Evolutionary conservation across 306 rosid species (phyloP).

Genomic region (Datisca glomerata): DNA sequence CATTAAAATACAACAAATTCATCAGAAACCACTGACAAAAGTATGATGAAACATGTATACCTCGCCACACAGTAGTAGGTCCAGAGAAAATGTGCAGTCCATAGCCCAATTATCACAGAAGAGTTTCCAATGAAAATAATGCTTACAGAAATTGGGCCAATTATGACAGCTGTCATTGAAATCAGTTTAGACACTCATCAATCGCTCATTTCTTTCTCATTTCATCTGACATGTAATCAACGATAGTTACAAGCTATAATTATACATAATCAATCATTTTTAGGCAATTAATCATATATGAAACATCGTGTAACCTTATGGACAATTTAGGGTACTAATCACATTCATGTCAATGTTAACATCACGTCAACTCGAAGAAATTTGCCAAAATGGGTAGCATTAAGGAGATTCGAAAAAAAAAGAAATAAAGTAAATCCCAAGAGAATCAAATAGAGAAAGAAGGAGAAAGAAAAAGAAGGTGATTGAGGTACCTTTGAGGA

Average conservation of each 20-base stretch:
- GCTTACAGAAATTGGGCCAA: slow-evolving; percentile 33
- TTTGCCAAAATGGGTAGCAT: no score
- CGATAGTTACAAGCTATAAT: no score
- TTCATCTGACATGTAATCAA: no score
- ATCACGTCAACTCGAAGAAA: no score
- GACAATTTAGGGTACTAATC: no score
- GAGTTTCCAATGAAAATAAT: slow-evolving; percentile 49
- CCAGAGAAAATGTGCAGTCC: slow-evolving; percentile 67
- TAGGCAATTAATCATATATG: no score
- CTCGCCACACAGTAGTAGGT: slow-evolving; percentile 50
- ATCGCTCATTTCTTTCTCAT: no score
- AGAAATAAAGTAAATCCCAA: neutral
- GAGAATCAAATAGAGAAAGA: neutral
- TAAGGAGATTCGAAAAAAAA: neutral
- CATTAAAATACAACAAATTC: neutral
- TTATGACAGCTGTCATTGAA: slow-evolving; percentile 29
- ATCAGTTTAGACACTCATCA: neutral
- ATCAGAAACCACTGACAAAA: neutral
- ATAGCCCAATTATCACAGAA: slow-evolving; percentile 49
- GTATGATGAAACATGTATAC: slow-evolving; percentile 16
- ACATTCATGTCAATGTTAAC: no score
- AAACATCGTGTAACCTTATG: no score
- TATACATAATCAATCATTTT: no score
- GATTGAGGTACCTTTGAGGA: slow-evolving; percentile 46
- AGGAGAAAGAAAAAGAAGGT: neutral